phyloP scores from a whole-genome alignment of 495 filamentous ascomycete species.

The Talaromyces thailandensis region DNA sequence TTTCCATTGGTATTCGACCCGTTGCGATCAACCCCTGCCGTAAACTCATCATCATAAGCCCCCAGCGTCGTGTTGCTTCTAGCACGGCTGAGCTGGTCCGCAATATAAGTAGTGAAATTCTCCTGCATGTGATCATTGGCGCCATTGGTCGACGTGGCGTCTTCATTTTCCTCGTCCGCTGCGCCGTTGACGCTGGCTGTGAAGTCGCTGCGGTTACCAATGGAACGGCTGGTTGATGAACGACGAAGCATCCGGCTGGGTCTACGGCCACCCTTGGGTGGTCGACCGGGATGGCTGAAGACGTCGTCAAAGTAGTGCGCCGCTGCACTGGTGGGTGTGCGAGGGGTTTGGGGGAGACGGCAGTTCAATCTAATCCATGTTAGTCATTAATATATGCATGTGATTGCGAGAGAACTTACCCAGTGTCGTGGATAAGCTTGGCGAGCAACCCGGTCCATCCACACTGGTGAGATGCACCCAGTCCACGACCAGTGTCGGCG shows the following conservation, averaged over 20 bases:
- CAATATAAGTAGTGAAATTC: constrained; percentile 63
- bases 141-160: constrained; percentile 12
- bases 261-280: constrained; percentile 18
- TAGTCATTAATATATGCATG: not conserved
- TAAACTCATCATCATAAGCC: constrained; percentile 53
- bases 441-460: constrained; percentile 97
- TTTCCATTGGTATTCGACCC: not conserved
- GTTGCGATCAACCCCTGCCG: constrained; percentile 33
- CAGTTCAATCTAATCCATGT: constrained; percentile 60
- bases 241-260: constrained; percentile 51
- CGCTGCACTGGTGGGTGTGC: constrained; percentile 72
- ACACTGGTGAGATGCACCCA: constrained; percentile 91
- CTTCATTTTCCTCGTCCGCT: constrained; percentile 21
- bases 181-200: constrained; percentile 30
- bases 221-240: constrained; percentile 77
- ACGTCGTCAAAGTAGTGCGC: constrained; percentile 93
- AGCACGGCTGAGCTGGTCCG: constrained; percentile 57
- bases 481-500: constrained; percentile 77
- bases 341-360: constrained; percentile 85
- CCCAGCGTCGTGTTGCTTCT: constrained; percentile 41
- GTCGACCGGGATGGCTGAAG: constrained; percentile 45
- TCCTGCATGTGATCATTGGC: constrained; percentile 45
- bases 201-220: constrained; percentile 79
- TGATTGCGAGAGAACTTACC: constrained; percentile 40
- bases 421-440: constrained; percentile 94